phyloP scores from a whole-genome alignment of 495 filamentous ascomycete genomes.

The Clohesyomyces aquaticus region DNA sequence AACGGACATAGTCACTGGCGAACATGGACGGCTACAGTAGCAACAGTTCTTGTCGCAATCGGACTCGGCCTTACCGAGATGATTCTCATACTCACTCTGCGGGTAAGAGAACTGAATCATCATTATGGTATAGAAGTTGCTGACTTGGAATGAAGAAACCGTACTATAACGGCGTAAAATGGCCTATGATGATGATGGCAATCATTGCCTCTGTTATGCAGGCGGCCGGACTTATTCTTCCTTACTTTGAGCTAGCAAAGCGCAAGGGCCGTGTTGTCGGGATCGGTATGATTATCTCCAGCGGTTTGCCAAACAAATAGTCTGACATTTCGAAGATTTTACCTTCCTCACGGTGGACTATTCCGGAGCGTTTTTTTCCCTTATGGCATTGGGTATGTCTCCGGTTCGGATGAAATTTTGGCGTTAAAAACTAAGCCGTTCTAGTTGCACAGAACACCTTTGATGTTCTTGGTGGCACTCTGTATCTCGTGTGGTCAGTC shows the following conservation, averaged over 20 bases:
- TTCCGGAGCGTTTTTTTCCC: slow-evolving; percentile 72
- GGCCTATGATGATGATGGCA: slow-evolving; percentile 64
- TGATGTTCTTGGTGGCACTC: slow-evolving; percentile 68
- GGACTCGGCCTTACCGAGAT: slow-evolving; percentile 63
- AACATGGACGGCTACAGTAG: slow-evolving; percentile 53
- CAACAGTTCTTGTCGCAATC: slow-evolving; percentile 50
- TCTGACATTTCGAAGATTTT: slow-evolving; percentile 47
- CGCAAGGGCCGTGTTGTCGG: slow-evolving; percentile 69
- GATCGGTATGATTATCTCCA: slow-evolving; percentile 45
- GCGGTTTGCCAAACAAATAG: background rate
- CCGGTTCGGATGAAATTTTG: background rate
- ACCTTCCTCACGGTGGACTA: slow-evolving; percentile 73
- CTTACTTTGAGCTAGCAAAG: slow-evolving; percentile 75
- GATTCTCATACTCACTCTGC: slow-evolving; percentile 65
- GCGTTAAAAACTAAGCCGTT: background rate
- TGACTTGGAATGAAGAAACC: slow-evolving; percentile 61
- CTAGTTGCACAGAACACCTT: slow-evolving; percentile 70
- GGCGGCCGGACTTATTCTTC: slow-evolving; percentile 65
- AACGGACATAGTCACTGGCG: slow-evolving; percentile 53
- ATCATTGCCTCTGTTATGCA: slow-evolving; percentile 64
- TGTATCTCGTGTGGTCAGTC: slow-evolving; percentile 69
- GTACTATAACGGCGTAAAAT: slow-evolving; percentile 57
- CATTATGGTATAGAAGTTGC: slow-evolving; percentile 48
- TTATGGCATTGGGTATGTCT: slow-evolving; percentile 57
- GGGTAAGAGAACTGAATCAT: slow-evolving; percentile 48